Evolutionary conservation across 2,329 filamentous ascomycete species (phyloP), one percentile per base, ranked within the genome.

Genomic region (Beauveria scarabaeidicola): DNA sequence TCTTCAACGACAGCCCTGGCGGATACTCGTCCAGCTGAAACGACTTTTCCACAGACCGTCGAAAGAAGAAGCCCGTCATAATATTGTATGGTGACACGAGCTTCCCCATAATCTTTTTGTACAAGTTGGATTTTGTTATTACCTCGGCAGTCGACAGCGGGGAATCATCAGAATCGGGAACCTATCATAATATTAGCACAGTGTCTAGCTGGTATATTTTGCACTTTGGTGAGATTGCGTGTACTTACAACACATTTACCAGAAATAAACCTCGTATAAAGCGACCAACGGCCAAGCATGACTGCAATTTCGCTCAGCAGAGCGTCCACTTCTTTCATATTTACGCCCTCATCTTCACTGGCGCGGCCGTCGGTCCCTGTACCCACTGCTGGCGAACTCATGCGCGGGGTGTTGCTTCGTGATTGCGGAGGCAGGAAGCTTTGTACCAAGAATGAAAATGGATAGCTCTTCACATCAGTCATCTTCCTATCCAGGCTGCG

Each of bases 51-150:
- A 99, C 92, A 0, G 92, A 96, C 52, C 94, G 84, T 7, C 95
- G 87, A 77, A 97, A 93, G 82, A 97, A 97, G 76, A 99, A 99
- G 1, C 88, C 94, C 2, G 91, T 91, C 87, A 99, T 92, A 61
- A 83, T 77, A 69, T 95, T 96, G 77, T 97, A 97, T 0, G 94
- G 91, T 2, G 82, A 81, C 11, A 86, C 81, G 1, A 99, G 81
- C 61, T 87, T 87, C 55, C 84, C 82, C 0, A 83, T 81, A 4
- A 97, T 82, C 71, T 97, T 97, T 63, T 83, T 86, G 66, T 84
- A 81, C 21, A 99, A 80, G 58, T 90, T 89, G 53, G 92, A 97
- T 66, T 90, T 88, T 38, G 80, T 73, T 36, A 99, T 75, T 51
- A 97, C 86, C 5, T 84, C 79, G 0, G 94, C 93, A 55, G 93